These are phyloP conservation scores for Spinacia oleracea DNA, from an alignment of 179 eudicot species.

Conservation along the genomic window DNA sequence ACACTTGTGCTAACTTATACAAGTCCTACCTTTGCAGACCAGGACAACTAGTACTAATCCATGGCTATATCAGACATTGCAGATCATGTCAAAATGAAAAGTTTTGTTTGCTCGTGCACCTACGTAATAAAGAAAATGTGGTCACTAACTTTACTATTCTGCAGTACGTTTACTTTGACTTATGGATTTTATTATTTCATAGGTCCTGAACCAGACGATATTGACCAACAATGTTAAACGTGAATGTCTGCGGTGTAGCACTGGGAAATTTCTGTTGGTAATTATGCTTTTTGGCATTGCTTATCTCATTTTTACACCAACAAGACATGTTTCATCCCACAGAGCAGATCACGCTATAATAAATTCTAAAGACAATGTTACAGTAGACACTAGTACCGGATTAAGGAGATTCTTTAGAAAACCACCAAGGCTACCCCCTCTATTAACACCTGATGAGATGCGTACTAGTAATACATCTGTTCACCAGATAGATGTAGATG, in stretches of 20 bases:
- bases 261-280: conserved; percentile 72
- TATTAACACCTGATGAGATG: conserved; percentile 85
- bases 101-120: not conserved
- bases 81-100: not conserved
- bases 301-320: conserved; percentile 63
- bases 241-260: conserved; percentile 65
- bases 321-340: conserved; percentile 37
- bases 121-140: not conserved
- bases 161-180: conserved; percentile 4
- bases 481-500: conserved; percentile 31
- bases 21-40: not conserved
- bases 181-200: conserved; percentile 21
- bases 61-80: not conserved
- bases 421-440: conserved; percentile 95
- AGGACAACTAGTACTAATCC: not conserved
- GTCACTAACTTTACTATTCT: not conserved
- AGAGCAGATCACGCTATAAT: conserved; percentile 32
- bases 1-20: not conserved
- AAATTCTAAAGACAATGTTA: conserved; percentile 35
- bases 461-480: conserved; percentile 36
- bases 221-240: conserved; percentile 56
- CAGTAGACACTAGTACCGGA: conserved; percentile 37
- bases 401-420: conserved; percentile 56
- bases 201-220: conserved; percentile 60
- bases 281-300: conserved; percentile 69